These are phyloP conservation scores for Chrysochromulina parva DNA, from an alignment of 78 protist species.

Conservation along the genomic window DNA sequence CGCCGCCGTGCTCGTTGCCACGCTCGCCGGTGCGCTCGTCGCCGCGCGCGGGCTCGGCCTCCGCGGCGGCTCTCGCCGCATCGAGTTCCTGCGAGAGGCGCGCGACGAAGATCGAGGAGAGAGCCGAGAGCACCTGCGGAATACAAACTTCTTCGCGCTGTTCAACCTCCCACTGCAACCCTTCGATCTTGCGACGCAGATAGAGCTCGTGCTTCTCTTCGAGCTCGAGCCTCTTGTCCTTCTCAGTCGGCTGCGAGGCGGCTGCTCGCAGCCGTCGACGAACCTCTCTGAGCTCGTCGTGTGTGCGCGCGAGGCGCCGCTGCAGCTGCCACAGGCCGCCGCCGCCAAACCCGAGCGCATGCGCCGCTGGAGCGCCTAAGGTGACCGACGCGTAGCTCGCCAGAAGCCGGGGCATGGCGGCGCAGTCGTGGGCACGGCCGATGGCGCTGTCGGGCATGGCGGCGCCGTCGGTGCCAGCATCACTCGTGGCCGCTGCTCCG, in stretches of 20 bases:
- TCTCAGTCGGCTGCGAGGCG: too few species aligned
- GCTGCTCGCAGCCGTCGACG: too few species aligned
- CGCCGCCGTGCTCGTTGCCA: neutral
- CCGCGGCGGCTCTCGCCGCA: neutral
- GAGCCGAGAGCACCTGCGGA: neutral
- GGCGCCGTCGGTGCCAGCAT: neutral
- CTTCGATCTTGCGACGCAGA: neutral
- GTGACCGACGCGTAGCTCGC: neutral
- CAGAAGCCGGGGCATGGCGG: neutral
- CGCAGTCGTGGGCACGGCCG: neutral
- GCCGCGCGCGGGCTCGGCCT: neutral
- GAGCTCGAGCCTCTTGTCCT: too few species aligned
- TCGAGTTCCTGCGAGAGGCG: neutral
- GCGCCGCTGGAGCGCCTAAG: conserved; percentile 11
- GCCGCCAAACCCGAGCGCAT: neutral
- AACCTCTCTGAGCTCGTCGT: too few species aligned
- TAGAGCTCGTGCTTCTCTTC: neutral
- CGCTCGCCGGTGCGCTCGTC: neutral
- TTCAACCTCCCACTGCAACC: neutral
- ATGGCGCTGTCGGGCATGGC: too few species aligned
- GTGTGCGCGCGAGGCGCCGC: neutral
- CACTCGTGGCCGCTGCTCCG: neutral
- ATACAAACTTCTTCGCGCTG: neutral
- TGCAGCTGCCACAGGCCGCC: neutral
- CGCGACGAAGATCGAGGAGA: neutral